Evolutionary conservation across 148 eudicot species (phyloP).

Genomic region (Vaccinium darrowii): DNA sequence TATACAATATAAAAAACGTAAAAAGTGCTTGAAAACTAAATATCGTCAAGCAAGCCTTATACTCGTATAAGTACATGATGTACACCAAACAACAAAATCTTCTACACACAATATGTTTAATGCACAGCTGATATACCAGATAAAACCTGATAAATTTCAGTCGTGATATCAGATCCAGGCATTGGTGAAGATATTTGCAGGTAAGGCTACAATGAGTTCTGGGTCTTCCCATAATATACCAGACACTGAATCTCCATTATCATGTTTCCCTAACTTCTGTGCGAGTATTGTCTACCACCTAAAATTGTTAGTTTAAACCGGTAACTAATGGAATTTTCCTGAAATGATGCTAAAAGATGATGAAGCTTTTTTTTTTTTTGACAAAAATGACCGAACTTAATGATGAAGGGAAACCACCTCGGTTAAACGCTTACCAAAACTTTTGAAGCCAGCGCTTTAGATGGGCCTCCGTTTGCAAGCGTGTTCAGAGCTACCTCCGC

Average conservation of each 20-base stretch:
- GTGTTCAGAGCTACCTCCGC: constrained; percentile 60
- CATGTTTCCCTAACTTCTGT: not conserved
- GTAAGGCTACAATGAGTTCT: not conserved
- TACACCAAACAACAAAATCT: not conserved
- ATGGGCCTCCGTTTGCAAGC: constrained; percentile 50
- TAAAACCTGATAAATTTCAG: not conserved
- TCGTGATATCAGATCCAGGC: not conserved
- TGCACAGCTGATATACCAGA: not conserved
- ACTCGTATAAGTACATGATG: not conserved
- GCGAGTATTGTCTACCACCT: not conserved
- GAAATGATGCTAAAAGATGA: not conserved
- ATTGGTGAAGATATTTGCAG: not conserved
- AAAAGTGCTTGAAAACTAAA: not conserved
- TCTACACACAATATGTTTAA: not conserved
- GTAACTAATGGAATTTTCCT: not conserved
- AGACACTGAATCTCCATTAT: not conserved
- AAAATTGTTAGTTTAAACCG: not conserved
- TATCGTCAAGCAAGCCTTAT: not conserved
- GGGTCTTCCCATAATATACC: not conserved
- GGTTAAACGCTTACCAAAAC: constrained; percentile 36
- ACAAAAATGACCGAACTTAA: not conserved
- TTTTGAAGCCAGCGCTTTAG: constrained; percentile 51
- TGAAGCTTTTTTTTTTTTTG: not conserved
- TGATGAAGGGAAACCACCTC: not conserved
- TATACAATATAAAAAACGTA: not conserved